Conservation (phyloP, 2,329 filamentous ascomycete species). For the Zymoseptoria ardabiliae region DNA sequence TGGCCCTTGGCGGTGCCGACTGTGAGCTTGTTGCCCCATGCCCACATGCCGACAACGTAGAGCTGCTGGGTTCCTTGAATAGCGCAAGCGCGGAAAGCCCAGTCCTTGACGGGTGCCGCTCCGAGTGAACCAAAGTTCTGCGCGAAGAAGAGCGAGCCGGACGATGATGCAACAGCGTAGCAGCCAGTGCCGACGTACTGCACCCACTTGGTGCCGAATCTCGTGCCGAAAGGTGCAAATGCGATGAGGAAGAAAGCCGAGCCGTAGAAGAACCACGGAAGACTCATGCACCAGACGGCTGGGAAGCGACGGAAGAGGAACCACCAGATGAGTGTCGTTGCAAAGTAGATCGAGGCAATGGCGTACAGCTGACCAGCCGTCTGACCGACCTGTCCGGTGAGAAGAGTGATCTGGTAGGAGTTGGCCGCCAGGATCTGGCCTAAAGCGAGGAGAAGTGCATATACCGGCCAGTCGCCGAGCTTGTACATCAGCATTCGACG, state of each 20-base stretch:
- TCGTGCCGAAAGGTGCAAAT: conserved; percentile 49
- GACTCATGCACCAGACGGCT: conserved; percentile 50
- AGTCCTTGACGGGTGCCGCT: conserved; percentile 54
- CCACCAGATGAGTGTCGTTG: conserved; percentile 57
- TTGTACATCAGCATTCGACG: conserved; percentile 50
- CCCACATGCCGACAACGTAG: conserved; percentile 59
- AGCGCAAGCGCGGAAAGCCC: conserved; percentile 59
- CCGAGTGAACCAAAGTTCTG: conserved; percentile 50
- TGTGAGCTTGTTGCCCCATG: conserved; percentile 54
- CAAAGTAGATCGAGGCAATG: conserved; percentile 53
- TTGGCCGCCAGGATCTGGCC: conserved; percentile 59
- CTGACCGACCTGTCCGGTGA: conserved; percentile 56
- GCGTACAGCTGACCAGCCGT: conserved; percentile 53
- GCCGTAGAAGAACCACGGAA: conserved; percentile 58
- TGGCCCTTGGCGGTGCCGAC: conserved; percentile 38
- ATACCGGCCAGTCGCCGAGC: conserved; percentile 58
- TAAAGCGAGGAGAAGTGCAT: conserved; percentile 54
- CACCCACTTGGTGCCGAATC: conserved; percentile 43
- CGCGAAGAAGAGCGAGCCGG: conserved; percentile 58
- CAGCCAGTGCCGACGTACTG: conserved; percentile 55
- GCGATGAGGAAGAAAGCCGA: conserved; percentile 58
- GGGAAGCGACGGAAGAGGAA: conserved; percentile 51
- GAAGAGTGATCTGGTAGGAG: conserved; percentile 61
- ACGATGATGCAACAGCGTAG: conserved; percentile 56
- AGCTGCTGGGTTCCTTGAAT: conserved; percentile 62